These are phyloP conservation scores for Stemphylium lycopersici DNA, from an alignment of 2,329 filamentous ascomycete species.

Conservation along the genomic window DNA sequence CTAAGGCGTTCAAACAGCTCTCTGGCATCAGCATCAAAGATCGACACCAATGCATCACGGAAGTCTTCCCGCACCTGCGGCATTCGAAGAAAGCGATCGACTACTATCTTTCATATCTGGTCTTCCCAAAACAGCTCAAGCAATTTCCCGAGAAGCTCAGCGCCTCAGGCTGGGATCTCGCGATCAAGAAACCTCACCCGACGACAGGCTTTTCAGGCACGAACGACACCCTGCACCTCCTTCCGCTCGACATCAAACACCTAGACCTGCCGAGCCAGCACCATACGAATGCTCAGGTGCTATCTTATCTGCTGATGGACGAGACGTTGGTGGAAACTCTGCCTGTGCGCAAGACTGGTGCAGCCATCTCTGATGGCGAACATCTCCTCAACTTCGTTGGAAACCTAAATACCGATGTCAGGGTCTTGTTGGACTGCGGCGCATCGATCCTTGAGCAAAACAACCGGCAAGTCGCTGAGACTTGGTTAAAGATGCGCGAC, in stretches of 20 bases:
- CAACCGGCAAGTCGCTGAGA: conserved; percentile 51
- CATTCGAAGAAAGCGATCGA: conserved; percentile 64
- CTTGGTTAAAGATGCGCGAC: conserved; percentile 56
- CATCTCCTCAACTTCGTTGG: conserved; percentile 56
- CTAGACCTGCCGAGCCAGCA: conserved; percentile 60
- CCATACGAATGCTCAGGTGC: conserved; percentile 71
- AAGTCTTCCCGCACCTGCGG: conserved; percentile 61
- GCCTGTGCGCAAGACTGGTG: conserved; percentile 7
- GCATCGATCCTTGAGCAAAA: conserved; percentile 70
- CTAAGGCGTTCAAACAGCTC: conserved; percentile 49
- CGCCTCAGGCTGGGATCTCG: conserved; percentile 72
- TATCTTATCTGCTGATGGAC: conserved; percentile 62
- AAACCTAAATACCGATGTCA: conserved; percentile 48
- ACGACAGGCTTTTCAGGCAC: conserved; percentile 75
- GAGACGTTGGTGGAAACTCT: conserved; percentile 45
- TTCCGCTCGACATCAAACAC: conserved; percentile 64
- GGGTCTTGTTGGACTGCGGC: conserved; percentile 73
- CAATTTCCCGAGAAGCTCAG: conserved; percentile 69
- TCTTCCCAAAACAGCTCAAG: conserved; percentile 67
- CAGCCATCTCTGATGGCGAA: conserved; percentile 39
- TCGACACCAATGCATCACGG: conserved; percentile 50
- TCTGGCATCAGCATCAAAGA: conserved; percentile 54
- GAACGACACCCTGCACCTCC: conserved; percentile 64
- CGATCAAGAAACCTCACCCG: conserved; percentile 52
- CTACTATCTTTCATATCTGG: conserved; percentile 64